Evolutionary conservation across 2,329 filamentous ascomycete species (phyloP), one percentile per base, ranked within the genome.

Genomic region (Basipetospora chlamydospora): DNA sequence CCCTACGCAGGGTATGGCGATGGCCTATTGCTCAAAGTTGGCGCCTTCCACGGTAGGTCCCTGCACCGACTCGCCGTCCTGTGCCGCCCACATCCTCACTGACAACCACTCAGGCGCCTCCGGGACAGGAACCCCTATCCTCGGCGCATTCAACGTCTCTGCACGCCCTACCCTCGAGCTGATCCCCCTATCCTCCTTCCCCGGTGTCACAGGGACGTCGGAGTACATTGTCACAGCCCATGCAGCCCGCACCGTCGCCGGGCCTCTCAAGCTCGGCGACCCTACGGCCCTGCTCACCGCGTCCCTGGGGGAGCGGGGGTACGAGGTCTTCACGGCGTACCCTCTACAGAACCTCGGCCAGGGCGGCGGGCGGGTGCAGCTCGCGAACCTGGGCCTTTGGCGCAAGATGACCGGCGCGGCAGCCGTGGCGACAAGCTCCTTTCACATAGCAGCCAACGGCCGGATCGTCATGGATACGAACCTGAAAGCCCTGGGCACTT

Each of bases 331-430:
- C 7, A 80, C 77, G 0, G 80, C 81, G 0, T 81, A 79, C 43
- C 78, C 81, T 0, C 55, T 86, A 2, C 63, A 65, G 1, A 54
- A 62, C 0, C 76, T 88, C 43, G 60, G 58, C n/a, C 52, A 61
- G 31, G 49, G 48, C 2, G 35, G 23, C 18, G 50, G 60, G 26
- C 43, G 52, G 15, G 59, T 78, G 1, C 59, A 58, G 29, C 63
- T 87, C 2, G 76, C 83, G 1, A 76, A 80, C 13, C 56, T 96
- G 1, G 88, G 88, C 1, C 61, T 96, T 2, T 44, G 93, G 3
- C 80, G 72, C 2, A 94, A 95, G 56, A 93, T 96, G 82, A 85
- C 85, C 0, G 88, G 86, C 1, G 75, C 79, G 1, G 86, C 84
- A 1, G 86, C 85, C 0, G 67, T 94, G 6, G 61, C 79, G 1